These are phyloP conservation scores for Triglochin maritima DNA, from an alignment of 106 monocot genomes.

Conservation along the genomic window DNA sequence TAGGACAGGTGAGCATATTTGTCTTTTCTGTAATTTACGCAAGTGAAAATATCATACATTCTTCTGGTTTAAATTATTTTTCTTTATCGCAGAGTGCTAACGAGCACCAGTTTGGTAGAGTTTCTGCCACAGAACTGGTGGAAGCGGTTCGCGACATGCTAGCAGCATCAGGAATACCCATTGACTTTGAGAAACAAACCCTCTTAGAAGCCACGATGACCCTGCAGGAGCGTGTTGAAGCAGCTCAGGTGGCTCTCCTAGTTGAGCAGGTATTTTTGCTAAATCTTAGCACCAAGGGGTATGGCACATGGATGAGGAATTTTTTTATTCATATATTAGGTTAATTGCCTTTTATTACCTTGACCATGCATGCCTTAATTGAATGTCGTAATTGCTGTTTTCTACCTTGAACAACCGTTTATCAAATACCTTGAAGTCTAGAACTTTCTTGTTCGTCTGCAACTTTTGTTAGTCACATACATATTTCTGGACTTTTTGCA, in stretches of 20 bases:
- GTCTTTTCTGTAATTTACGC: neutral
- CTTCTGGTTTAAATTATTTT: neutral
- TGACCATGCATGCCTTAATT: no score
- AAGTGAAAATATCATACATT: no score
- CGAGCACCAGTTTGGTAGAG: constrained; percentile 41
- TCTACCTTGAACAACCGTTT: no score
- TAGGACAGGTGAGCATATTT: constrained; percentile 26
- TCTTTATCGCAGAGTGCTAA: neutral
- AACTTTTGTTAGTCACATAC: neutral
- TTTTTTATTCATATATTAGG: no score
- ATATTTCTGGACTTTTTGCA: constrained; percentile 22
- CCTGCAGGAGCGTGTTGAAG: constrained; percentile 83
- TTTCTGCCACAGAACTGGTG: constrained; percentile 69
- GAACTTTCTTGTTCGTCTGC: no score
- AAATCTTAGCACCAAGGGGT: no score
- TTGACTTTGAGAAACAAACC: constrained; percentile 74
- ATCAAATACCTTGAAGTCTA: no score
- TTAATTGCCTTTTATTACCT: no score
- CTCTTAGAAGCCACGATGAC: constrained; percentile 58
- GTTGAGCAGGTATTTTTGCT: constrained; percentile 72
- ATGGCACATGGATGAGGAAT: no score
- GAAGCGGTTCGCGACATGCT: constrained; percentile 95
- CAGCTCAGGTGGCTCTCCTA: constrained; percentile 74
- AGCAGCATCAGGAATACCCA: constrained; percentile 61
- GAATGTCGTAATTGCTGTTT: no score